Evolutionary conservation across 805 yeast genomes (phyloP), one percentile per base, ranked within the genome.

Genomic region (Candida chauliodis): DNA sequence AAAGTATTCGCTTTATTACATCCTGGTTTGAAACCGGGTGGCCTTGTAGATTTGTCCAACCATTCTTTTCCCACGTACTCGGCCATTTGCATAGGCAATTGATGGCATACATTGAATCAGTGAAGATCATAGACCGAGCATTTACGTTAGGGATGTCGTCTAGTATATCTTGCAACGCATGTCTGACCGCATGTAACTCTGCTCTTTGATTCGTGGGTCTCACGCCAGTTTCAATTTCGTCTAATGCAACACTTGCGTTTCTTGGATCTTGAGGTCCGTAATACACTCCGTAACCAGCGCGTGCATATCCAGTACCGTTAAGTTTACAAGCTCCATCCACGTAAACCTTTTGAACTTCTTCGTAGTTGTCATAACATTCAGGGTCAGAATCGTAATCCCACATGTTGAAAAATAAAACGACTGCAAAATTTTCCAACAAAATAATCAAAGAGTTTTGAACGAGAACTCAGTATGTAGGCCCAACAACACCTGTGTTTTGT

Each of bases 311-410:
- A 0, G 36, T 32, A 0, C 88, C 89, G 49, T 83, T 82, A 4
- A 75, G 71, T 8, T 79, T 61, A 0, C 81, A 68, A 0, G 95
- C 84, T 0, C 96, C 97, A 58, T 89, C 97, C 15, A 87, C 81
- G 51, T 75, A 89, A 0, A 87, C 65, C 6, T 34, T 34, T 18
- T 38, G 34, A 11, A 21, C 23, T 21, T n/a, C n/a, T n/a, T n/a
- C n/a, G n/a, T n/a, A n/a, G n/a, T n/a, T n/a, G n/a, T n/a, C n/a
- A n/a, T n/a, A n/a, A n/a, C n/a, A n/a, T n/a, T n/a, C n/a, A n/a
- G n/a, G n/a, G n/a, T n/a, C n/a, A n/a, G n/a, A n/a, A n/a, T n/a
- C n/a, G n/a, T n/a, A n/a, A n/a, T n/a, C n/a, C n/a, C n/a, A n/a
- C n/a, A n/a, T n/a, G n/a, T n/a, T n/a, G n/a, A n/a, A n/a, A n/a